Base-by-base conservation (phyloP, 2,329 filamentous ascomycete genomes). In the Ascochyta pisi region DNA sequence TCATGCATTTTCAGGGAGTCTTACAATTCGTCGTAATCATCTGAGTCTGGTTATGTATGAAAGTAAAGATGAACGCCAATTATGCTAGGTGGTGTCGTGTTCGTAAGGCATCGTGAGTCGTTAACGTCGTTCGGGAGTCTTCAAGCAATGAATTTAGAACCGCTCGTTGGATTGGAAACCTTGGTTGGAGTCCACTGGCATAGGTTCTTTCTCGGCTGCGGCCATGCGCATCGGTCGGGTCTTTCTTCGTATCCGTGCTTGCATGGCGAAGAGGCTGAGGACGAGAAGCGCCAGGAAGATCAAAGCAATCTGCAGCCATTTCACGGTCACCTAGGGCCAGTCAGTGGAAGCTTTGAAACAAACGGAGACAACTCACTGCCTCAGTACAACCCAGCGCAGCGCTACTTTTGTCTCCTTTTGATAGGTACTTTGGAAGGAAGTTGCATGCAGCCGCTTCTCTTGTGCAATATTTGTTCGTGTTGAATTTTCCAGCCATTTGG, bases 281-380 rank as follows among this genome's bases (percentile, higher is more conserved):
- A 67, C 52, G 5, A 62, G 26, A 8, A 67, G 52, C 0, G 60
- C 52, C 24, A 62, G 60, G 15, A 70, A 9, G 3, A 68, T 51
- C 8, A 73, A 41, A 16, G 66, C 48, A 27, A 73, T 57, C 33
- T 71, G 69, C 16, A 72, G 24, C 69, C 69, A 73, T 41, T 72
- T 72, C 6, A 68, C 65, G 15, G 62, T 56, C 7, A 62, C 49
- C 70, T 71, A 38, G 50, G 54, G n/a, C 24, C 6, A 1, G 24
- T 34, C 4, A 34, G 54, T 19, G 27, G 12, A 10, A 16, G 2
- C 16, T 23, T 29, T 57, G n/a, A 62, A 54, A 6, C 6, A 26
- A 29, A 33, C 10, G 48, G 35, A 8, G 33, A n/a, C 9, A 5
- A 67, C 70, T 65, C 33, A 73, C 70, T 29, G 64, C 59, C 44